Evolutionary conservation across 768 basidiomycete species (phyloP).

Genomic region (Porphyrellus cyaneotinctus): DNA sequence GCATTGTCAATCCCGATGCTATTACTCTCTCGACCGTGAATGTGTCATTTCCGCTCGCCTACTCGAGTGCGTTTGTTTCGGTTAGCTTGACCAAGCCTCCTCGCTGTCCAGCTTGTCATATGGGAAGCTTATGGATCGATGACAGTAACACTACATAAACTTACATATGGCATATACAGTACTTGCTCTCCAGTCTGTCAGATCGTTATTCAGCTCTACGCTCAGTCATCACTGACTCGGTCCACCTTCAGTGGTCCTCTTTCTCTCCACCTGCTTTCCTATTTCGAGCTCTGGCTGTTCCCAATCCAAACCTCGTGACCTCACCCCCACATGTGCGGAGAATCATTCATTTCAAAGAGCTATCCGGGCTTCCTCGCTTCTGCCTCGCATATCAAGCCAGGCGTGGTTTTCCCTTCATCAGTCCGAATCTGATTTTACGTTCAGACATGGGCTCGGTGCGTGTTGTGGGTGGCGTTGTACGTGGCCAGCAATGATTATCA

Average conservation of each 20-base stretch:
- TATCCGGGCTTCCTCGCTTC: slow-evolving; percentile 16
- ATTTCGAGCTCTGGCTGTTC: slow-evolving; percentile 12
- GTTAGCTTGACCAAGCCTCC: slow-evolving; percentile 1
- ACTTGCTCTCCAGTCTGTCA: slow-evolving; percentile 9
- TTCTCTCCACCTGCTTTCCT: slow-evolving; percentile 11
- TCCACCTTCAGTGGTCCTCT: slow-evolving; percentile 2
- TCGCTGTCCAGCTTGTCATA: background rate
- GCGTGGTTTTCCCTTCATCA: slow-evolving; percentile 11
- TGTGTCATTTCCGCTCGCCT: slow-evolving; percentile 17
- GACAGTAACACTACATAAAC: slow-evolving; percentile 11
- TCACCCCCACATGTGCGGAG: slow-evolving; percentile 28
- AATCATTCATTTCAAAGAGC: slow-evolving; percentile 25
- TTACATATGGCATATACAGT: background rate
- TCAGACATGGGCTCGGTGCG: background rate
- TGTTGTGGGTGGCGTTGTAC: slow-evolving; percentile 20
- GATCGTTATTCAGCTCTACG: background rate
- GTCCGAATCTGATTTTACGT: slow-evolving; percentile 18
- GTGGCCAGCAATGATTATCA: slow-evolving; percentile 22
- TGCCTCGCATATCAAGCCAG: slow-evolving; percentile 26
- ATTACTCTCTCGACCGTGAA: background rate
- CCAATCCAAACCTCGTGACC: slow-evolving; percentile 14
- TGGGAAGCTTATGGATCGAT: background rate
- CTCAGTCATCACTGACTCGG: background rate
- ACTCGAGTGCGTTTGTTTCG: slow-evolving; percentile 8
- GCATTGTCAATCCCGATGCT: background rate